Evolutionary conservation across 1,139 yeast species (phyloP), one percentile per base, ranked within the genome.

Genomic region (Meyerozyma sp.): DNA sequence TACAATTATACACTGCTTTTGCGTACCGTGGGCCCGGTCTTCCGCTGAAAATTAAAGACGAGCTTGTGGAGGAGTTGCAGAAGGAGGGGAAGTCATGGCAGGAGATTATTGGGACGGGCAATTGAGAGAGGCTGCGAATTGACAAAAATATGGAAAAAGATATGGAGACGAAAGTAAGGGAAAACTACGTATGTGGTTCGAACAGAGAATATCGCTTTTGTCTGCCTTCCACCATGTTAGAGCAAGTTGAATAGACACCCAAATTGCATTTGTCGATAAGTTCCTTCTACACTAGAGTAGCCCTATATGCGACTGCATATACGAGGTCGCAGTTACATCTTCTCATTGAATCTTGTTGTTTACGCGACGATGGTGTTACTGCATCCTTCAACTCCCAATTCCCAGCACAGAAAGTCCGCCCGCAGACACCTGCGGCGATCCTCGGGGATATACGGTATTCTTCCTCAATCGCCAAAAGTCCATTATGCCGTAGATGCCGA

Each of bases 1-100:
- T 91, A 39, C 88, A 91, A 63, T 65, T 89, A 43, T 90, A 90
- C 66, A 91, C 98, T 9, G 82, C 95, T 2, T 87, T 88, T 65
- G 97, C 95, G 1, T 91, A 89, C 68, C 82, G 81, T 58, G 98
- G 98, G 1, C 96, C 97, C 0, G 96, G 95, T 1, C 70, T 88
- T 43, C 88, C 94, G 7, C 79, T 82, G 40, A 81, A 82, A 56
- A 77, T 93, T 52, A 82, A 90, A 57, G 84, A 82, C 54, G 96
- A 88, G 56, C 74, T 91, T 51, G 75, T 81, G 8, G 67, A 59
- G 4, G 89, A 84, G 58, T 73, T 91, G 57, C 70, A 70, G 48
- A 79, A 74, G 52, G 90, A 84, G 61, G 94, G 90, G 20, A 83
- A 83, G 65, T 84, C 90, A 4, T 91, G 97, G 97, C 70, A 75